Base-by-base conservation (phyloP, 331 rosid genomes). In the Dryas integrifolia region DNA sequence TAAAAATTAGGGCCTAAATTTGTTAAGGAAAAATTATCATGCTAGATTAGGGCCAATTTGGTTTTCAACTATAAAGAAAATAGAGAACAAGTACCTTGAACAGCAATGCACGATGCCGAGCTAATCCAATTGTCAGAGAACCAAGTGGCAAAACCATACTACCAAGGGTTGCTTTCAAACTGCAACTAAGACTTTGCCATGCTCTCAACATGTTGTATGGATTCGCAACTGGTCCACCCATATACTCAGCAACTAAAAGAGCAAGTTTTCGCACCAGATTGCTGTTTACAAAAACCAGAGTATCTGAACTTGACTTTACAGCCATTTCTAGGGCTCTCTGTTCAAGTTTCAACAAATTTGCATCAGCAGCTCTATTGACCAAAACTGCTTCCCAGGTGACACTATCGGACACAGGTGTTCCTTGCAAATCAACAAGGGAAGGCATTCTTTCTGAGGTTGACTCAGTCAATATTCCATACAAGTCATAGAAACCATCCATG, bases 61-160 rank as follows among this genome's bases (percentile, higher is more conserved):
- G 66, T 61, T 77, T 70, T 58, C 72, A 50, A 75, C 50, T 26
- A 66, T 59, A 53, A 48, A 59, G 53, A 59, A 45, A 45, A 59
- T 4, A 63, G 56, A 46, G 74, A 50, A 67, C 50, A 78, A 45
- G 71, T 79, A 95, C 99, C 99, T 95, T 95, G 77, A 92, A 92
- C 80, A 95, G 79, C 85, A 95, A 92, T 44, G 99, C 98, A 35
- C 99, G 99, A 82, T 95, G 99, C 61, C 99, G 91, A 61, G 97
- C 96, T 88, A 95, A 84, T 77, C 99, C 99, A 65, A 89, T 78
- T 53, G 87, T 89, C 60, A 95, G 71, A 70, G 98, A 95, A 83
- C 99, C 99, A 73, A 95, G 96, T 14, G 98, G 98, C 86, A 92
- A 81, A 84, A 92, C 88, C 92, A 89, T 85, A 82, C 99, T 92